A percentile compares a stretch with the other conserved stretches of the same genome.
These are phyloP conservation scores for Cladosporium sp. DNA, from an alignment of 2,329 filamentous ascomycete species.

Conservation along the genomic window DNA sequence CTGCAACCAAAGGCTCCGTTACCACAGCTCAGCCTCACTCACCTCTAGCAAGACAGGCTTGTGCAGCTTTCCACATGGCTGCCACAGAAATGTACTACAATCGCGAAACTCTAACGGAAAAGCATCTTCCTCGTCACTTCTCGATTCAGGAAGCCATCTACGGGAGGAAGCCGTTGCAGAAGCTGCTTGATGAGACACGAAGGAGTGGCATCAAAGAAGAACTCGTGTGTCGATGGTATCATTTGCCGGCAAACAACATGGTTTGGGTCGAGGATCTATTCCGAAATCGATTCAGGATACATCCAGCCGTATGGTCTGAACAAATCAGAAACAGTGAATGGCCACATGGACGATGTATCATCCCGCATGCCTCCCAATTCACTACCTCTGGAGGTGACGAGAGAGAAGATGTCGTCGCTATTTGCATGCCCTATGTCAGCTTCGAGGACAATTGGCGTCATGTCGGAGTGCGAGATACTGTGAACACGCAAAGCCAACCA, in stretches of 20 bases:
- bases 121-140: background rate
- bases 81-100: background rate
- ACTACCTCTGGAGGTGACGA: slow-evolving; percentile 59
- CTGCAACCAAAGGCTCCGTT: background rate
- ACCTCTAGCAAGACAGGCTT: background rate
- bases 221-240: slow-evolving; percentile 39
- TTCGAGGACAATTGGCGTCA: background rate
- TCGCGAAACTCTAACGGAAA: background rate
- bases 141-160: background rate
- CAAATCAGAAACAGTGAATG: slow-evolving; percentile 33
- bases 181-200: background rate
- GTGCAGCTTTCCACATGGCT: background rate
- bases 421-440: slow-evolving; percentile 56
- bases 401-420: slow-evolving; percentile 54
- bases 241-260: slow-evolving; percentile 48
- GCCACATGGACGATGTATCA: slow-evolving; percentile 57
- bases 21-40: background rate
- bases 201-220: background rate
- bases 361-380: slow-evolving; percentile 60
- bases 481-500: slow-evolving; percentile 12
- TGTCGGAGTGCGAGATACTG: slow-evolving; percentile 24
- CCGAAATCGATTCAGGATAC: slow-evolving; percentile 60
- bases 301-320: background rate
- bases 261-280: slow-evolving; percentile 61
- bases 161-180: background rate